These are phyloP conservation scores for Tricholoma flavovirens DNA, from an alignment of 768 basidiomycete species.

Conservation along the genomic window DNA sequence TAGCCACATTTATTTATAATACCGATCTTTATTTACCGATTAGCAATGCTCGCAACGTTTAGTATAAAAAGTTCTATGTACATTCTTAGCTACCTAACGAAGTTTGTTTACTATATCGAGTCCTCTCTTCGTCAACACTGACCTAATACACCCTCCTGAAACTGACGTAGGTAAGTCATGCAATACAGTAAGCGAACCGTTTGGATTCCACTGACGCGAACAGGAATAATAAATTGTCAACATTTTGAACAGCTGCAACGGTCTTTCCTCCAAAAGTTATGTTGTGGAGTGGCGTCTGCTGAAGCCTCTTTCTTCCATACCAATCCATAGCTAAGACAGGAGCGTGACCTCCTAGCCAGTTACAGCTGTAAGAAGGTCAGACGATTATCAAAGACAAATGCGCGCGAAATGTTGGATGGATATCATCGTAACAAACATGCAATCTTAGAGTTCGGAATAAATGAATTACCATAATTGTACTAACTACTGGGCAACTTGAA, in stretches of 20 bases:
- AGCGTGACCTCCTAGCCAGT: constrained; percentile 39
- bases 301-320: constrained; percentile 35
- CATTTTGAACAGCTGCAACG: constrained; percentile 57
- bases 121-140: too few species aligned
- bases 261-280: constrained; percentile 50
- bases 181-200: neutral
- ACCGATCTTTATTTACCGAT: too few species aligned
- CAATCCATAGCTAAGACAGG: constrained; percentile 40
- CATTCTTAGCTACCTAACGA: too few species aligned
- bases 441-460: too few species aligned
- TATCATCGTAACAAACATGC: too few species aligned
- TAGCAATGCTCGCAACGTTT: too few species aligned
- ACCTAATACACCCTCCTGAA: constrained; percentile 49
- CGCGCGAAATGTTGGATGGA: too few species aligned
- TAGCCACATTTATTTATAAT: too few species aligned
- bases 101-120: too few species aligned
- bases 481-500: too few species aligned
- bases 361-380: constrained; percentile 24
- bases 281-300: constrained; percentile 37
- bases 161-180: neutral
- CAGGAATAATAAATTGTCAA: constrained; percentile 59
- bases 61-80: too few species aligned
- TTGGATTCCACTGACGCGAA: constrained; percentile 52
- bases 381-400: neutral
- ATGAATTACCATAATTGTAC: too few species aligned